phyloP scores from a whole-genome alignment of 352 stramenopile species.

The Phytophthora brassicae region DNA sequence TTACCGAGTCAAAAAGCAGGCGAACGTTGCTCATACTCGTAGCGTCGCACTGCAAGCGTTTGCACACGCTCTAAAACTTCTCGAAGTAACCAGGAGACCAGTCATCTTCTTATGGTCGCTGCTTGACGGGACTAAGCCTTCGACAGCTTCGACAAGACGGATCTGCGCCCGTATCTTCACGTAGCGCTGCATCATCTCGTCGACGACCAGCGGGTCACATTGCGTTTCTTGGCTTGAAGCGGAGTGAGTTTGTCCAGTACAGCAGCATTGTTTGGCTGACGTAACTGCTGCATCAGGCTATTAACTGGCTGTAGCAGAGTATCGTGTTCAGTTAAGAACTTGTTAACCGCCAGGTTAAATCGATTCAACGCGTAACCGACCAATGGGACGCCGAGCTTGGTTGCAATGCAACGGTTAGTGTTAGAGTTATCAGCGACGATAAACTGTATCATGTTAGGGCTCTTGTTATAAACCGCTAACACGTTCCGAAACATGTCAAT shows the following conservation, averaged over 20 bases:
- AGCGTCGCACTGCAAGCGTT: slow-evolving; percentile 13
- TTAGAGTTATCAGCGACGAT: slow-evolving; percentile 17
- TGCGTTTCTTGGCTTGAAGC: slow-evolving; percentile 4
- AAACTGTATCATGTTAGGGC: slow-evolving; percentile 6
- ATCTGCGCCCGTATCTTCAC: neutral
- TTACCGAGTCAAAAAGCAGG: slow-evolving; percentile 6
- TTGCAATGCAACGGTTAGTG: slow-evolving; percentile 14
- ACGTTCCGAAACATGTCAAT: neutral
- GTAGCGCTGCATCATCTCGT: slow-evolving; percentile 16
- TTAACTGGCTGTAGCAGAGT: slow-evolving; percentile 3
- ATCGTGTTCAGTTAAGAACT: slow-evolving; percentile 11
- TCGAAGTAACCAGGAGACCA: neutral
- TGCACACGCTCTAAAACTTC: slow-evolving; percentile 25
- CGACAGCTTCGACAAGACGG: neutral
- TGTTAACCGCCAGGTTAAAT: slow-evolving; percentile 10
- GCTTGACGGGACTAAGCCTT: slow-evolving; percentile 7
- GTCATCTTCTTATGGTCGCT: slow-evolving; percentile 4
- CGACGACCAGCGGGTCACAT: slow-evolving; percentile 6
- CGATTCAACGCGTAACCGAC: slow-evolving; percentile 13
- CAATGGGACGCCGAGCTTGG: slow-evolving; percentile 11
- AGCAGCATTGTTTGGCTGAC: slow-evolving; percentile 8
- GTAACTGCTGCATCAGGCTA: slow-evolving; percentile 9
- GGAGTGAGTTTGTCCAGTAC: slow-evolving; percentile 4
- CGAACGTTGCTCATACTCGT: slow-evolving; percentile 14
- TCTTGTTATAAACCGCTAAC: slow-evolving; percentile 11